Evolutionary conservation across 2,329 filamentous ascomycete genomes (phyloP).

Genomic region (Aspergillus sp.): DNA sequence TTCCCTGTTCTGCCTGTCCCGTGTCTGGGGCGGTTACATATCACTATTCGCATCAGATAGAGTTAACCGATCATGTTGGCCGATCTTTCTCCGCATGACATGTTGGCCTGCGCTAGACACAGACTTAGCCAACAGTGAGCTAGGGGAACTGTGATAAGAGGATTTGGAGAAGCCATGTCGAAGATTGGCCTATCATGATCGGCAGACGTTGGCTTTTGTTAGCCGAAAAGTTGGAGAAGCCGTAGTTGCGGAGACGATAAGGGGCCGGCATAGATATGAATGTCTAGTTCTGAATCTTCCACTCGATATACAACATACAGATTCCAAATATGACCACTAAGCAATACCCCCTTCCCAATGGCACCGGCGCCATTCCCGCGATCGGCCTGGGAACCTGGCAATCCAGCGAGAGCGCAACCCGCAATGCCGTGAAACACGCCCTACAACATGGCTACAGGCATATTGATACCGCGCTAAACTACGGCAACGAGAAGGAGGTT

Average conservation of each 20-base stretch:
- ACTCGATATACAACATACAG: no score
- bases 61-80: neutral
- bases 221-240: neutral
- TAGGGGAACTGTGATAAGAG: neutral
- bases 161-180: neutral
- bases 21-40: neutral
- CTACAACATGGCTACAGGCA: conserved; percentile 55
- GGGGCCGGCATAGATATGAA: neutral
- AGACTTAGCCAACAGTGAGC: neutral
- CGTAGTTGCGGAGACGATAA: neutral
- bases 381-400: conserved; percentile 58
- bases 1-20: neutral
- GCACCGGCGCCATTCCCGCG: conserved; percentile 48
- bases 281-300: neutral
- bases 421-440: conserved; percentile 48
- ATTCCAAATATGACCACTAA: conserved; percentile 6
- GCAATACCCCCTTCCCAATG: conserved; percentile 32
- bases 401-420: conserved; percentile 53
- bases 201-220: neutral
- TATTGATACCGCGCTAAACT: conserved; percentile 54
- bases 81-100: neutral
- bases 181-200: neutral
- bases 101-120: neutral
- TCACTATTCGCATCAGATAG: neutral
- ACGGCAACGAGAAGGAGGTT: conserved; percentile 67